These are phyloP conservation scores for Teratosphaeriaceae sp. DNA, from an alignment of 2,329 filamentous ascomycete genomes.

Conservation along the genomic window DNA sequence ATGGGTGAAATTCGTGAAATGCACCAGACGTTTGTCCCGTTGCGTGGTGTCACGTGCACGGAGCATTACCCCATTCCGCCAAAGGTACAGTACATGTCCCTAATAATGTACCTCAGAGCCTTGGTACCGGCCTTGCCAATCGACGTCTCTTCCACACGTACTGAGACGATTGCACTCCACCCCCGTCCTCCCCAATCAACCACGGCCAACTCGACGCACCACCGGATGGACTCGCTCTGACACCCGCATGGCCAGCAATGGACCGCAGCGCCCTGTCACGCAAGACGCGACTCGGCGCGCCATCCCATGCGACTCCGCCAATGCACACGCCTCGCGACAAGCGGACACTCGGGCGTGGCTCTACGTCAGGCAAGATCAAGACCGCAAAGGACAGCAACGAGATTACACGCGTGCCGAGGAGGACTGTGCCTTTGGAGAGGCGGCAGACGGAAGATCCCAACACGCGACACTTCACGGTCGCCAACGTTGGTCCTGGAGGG, in stretches of 20 bases:
- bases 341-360: slow-evolving; percentile 3
- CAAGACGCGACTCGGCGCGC: slow-evolving; percentile 18
- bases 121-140: too few species aligned
- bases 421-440: slow-evolving; percentile 11
- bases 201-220: too few species aligned
- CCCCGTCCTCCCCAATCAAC: too few species aligned
- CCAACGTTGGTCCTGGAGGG: slow-evolving; percentile 41
- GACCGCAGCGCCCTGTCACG: slow-evolving; percentile 18
- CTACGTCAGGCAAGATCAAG: slow-evolving; percentile 14
- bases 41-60: too few species aligned
- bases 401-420: slow-evolving; percentile 14
- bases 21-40: too few species aligned
- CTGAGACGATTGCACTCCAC: too few species aligned
- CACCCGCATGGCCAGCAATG: slow-evolving; percentile 20
- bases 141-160: too few species aligned
- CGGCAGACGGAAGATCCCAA: slow-evolving; percentile 15
- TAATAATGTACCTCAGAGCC: too few species aligned
- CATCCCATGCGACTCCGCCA: slow-evolving; percentile 10
- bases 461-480: slow-evolving; percentile 39
- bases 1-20: too few species aligned
- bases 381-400: slow-evolving; percentile 17
- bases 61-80: too few species aligned
- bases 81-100: too few species aligned
- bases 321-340: slow-evolving; percentile 12
- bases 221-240: too few species aligned